These are phyloP conservation scores for Populus euphratica DNA, from an alignment of 345 rosid genomes.

Conservation along the genomic window DNA sequence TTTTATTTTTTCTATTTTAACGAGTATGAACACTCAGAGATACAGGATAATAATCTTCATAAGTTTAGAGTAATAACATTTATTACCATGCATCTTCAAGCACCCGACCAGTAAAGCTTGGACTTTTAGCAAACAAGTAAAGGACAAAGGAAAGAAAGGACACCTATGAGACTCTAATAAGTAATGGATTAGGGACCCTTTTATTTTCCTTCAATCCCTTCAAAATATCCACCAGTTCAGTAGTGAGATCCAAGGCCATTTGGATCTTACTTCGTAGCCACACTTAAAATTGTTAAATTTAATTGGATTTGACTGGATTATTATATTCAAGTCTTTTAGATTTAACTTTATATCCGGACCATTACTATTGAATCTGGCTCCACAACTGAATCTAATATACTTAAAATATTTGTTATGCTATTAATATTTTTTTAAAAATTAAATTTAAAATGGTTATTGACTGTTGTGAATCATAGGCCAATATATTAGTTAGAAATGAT, in stretches of 20 bases:
- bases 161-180: neutral
- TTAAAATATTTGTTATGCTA: fast-evolving
- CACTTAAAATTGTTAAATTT: fast-evolving
- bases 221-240: too few species aligned
- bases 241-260: too few species aligned
- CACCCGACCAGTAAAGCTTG: neutral
- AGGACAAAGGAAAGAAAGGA: neutral
- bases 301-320: too few species aligned
- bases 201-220: neutral
- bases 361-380: too few species aligned
- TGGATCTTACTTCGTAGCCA: fast-evolving
- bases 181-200: neutral
- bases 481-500: too few species aligned
- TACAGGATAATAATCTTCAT: neutral
- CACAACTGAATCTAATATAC: fast-evolving
- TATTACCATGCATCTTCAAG: neutral
- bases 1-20: neutral
- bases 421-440: too few species aligned
- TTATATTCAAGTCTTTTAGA: too few species aligned
- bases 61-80: neutral
- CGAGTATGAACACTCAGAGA: neutral
- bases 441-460: too few species aligned
- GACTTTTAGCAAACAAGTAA: neutral
- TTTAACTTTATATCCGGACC: fast-evolving
- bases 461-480: fast-evolving